phyloP scores from a whole-genome alignment of 306 rosid genomes.

The Alnus rubra region DNA sequence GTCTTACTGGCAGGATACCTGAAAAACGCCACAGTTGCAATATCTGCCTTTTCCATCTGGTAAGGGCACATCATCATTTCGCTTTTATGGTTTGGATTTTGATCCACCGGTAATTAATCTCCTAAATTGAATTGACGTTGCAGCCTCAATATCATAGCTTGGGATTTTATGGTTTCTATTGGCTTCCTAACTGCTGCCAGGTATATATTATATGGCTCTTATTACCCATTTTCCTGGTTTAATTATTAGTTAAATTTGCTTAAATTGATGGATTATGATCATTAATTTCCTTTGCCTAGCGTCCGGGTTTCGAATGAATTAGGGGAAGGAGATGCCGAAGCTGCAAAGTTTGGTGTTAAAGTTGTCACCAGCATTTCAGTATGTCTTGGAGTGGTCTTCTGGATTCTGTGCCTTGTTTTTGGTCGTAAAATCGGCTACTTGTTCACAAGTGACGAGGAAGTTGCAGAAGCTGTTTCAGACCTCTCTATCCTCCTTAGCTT shows the following conservation, averaged over 20 bases:
- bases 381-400: not conserved
- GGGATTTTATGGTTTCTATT: not conserved
- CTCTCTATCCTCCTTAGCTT: not conserved
- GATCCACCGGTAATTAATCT: not conserved
- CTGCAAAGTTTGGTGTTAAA: not conserved
- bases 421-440: not conserved
- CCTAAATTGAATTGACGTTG: not conserved
- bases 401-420: not conserved
- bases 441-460: conserved; percentile 3
- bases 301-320: conserved; percentile 9
- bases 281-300: not conserved
- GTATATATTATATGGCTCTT: not conserved
- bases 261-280: not conserved
- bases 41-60: conserved; percentile 9
- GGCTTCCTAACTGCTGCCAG: conserved; percentile 1
- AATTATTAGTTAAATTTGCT: not conserved
- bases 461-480: not conserved
- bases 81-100: not conserved
- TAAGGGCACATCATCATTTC: not conserved
- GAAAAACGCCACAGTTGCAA: not conserved
- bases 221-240: not conserved
- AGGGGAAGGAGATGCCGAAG: conserved; percentile 6
- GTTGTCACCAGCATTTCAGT: not conserved
- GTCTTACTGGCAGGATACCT: not conserved
- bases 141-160: conserved; percentile 9